Conservation (phyloP, 345 rosid species). For the Sisymbrium altissimum region DNA sequence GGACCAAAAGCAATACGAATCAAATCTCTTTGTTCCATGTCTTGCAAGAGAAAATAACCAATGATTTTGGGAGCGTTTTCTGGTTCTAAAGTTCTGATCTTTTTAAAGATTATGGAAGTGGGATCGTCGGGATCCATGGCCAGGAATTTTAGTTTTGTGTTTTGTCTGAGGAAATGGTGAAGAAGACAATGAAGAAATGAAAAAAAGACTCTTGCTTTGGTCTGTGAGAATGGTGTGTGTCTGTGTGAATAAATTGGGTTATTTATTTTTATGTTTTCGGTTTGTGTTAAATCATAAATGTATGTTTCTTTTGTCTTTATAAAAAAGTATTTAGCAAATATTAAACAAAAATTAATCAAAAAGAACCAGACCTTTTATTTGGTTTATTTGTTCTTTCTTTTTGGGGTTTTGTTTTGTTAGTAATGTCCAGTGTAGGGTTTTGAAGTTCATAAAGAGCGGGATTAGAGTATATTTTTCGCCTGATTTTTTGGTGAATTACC, state of each 20-base stretch:
- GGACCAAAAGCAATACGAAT: conserved; percentile 62
- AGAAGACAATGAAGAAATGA: neutral
- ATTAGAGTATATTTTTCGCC: too few species aligned
- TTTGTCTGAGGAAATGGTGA: neutral
- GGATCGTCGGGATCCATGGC: conserved; percentile 73
- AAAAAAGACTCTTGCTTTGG: neutral
- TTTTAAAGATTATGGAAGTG: conserved; percentile 51
- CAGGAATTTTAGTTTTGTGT: neutral
- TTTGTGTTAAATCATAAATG: neutral
- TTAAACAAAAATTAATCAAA: too few species aligned
- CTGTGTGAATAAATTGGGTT: neutral
- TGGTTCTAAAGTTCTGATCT: conserved; percentile 65
- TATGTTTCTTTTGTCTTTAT: too few species aligned
- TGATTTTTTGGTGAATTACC: too few species aligned
- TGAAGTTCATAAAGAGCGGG: too few species aligned
- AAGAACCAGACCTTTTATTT: too few species aligned
- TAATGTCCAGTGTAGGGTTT: too few species aligned
- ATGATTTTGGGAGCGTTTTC: conserved; percentile 78
- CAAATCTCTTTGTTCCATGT: conserved; percentile 54
- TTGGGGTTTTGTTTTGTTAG: too few species aligned
- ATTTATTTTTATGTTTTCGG: neutral
- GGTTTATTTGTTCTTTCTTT: too few species aligned
- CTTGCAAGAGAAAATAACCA: conserved; percentile 75
- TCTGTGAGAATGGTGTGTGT: neutral
- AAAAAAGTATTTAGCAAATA: too few species aligned